Evolutionary conservation across 1,284 basidiomycete genomes (phyloP).

Genomic region (Moniliophthora roreri): DNA sequence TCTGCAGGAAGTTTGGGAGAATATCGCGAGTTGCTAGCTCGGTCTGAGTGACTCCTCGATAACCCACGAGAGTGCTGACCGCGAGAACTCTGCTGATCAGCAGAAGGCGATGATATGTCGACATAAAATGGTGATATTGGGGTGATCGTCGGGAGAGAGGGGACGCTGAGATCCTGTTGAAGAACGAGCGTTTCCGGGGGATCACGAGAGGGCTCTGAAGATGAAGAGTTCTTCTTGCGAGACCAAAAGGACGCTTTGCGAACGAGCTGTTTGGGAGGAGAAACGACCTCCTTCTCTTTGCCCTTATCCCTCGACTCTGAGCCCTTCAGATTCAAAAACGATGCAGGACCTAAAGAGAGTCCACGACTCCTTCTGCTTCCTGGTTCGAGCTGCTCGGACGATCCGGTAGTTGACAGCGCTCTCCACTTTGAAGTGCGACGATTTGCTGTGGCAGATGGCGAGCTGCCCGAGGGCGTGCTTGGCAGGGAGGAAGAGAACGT

Average conservation of each 20-base stretch:
- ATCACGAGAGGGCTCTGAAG: constrained; percentile 12
- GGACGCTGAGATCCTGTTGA: constrained; percentile 7
- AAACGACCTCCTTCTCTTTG: constrained; percentile 33
- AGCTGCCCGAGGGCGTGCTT: constrained; percentile 15
- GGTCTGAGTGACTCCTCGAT: constrained; percentile 53
- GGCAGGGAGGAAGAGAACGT: constrained; percentile 31
- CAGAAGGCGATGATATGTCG: constrained; percentile 32
- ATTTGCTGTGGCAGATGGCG: neutral
- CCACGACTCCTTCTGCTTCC: constrained; percentile 28
- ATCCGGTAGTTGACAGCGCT: constrained; percentile 6
- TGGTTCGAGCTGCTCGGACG: neutral
- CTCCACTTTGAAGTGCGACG: constrained; percentile 4
- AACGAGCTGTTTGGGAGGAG: constrained; percentile 37
- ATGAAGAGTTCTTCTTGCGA: constrained; percentile 32
- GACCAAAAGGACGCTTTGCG: constrained; percentile 60
- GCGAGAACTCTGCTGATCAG: constrained; percentile 19
- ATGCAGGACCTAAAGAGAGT: constrained; percentile 40
- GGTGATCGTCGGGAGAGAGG: constrained; percentile 45
- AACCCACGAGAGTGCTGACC: constrained; percentile 37
- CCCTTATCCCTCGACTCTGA: constrained; percentile 43
- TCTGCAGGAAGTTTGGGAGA: constrained; percentile 19
- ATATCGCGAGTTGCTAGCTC: constrained; percentile 24
- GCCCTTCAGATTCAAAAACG: constrained; percentile 38
- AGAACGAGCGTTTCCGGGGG: constrained; percentile 6
- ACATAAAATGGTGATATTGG: constrained; percentile 54